Evolutionary conservation across 2,329 filamentous ascomycete species (phyloP).

Genomic region (Aspergillus flavus): DNA sequence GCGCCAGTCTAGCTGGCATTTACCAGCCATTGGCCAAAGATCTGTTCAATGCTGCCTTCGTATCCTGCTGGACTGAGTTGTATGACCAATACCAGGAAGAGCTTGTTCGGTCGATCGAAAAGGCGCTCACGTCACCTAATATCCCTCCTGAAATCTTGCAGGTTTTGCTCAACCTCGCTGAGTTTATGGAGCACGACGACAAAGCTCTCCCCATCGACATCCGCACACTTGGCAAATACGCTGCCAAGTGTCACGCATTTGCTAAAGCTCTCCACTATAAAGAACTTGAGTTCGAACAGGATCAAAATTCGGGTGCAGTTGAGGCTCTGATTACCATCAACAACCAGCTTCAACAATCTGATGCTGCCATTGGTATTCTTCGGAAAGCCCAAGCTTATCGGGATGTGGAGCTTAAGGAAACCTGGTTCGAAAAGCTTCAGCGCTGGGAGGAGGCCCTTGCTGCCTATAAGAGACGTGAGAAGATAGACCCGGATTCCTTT

Average conservation of each 20-base stretch:
- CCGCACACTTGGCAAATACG: slow-evolving; percentile 87
- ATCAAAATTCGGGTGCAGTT: slow-evolving; percentile 92
- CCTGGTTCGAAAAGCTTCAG: slow-evolving; percentile 98
- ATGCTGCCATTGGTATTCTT: slow-evolving; percentile 96
- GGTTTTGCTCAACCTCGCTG: slow-evolving; percentile 89
- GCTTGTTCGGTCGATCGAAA: slow-evolving; percentile 92
- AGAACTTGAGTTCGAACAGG: slow-evolving; percentile 95
- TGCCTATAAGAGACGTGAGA: slow-evolving; percentile 86
- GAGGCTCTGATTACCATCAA: slow-evolving; percentile 99
- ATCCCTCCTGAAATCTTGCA: slow-evolving; percentile 95
- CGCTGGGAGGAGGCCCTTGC: slow-evolving; percentile 96
- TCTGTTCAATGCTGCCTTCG: slow-evolving; percentile 97
- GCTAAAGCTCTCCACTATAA: slow-evolving; percentile 99
- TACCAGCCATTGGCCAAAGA: slow-evolving; percentile 90
- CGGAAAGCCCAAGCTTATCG: slow-evolving; percentile 94
- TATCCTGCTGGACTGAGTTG: slow-evolving; percentile 97
- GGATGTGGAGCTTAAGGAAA: slow-evolving; percentile 94
- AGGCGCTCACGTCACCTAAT: slow-evolving; percentile 90
- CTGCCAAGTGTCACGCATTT: slow-evolving; percentile 94
- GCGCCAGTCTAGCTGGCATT: slow-evolving; percentile 84
- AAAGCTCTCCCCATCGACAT: slow-evolving; percentile 98
- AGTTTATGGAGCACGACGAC: slow-evolving; percentile 99
- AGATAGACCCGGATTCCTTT: slow-evolving; percentile 74
- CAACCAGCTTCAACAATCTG: slow-evolving; percentile 97
- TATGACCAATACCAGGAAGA: slow-evolving; percentile 98